Percentiles rank a stretch among this genome's conserved stretches.
Conservation (phyloP, 108 stramenopile species). For the Aurantiochytrium sp. region DNA sequence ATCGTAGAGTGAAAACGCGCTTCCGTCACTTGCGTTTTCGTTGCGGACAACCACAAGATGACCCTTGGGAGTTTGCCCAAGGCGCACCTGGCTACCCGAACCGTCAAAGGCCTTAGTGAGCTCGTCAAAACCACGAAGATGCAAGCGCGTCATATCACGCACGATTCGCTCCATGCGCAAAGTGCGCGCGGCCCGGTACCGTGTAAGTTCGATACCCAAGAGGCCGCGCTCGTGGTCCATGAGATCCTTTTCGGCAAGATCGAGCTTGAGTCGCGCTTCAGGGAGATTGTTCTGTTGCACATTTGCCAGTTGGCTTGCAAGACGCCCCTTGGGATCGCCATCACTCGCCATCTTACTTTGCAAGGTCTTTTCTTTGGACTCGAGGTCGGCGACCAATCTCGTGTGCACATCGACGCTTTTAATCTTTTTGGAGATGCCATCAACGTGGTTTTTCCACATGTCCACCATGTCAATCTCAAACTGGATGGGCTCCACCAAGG, state of each 20-base stretch:
- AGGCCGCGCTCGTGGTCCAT: background rate
- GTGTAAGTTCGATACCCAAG: background rate
- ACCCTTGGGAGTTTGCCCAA: background rate
- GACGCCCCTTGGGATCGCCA: background rate
- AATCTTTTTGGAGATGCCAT: background rate
- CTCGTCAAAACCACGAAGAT: background rate
- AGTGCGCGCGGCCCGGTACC: background rate
- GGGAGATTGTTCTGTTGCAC: background rate
- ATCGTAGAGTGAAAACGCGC: background rate
- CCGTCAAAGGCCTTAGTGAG: background rate
- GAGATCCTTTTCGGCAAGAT: background rate
- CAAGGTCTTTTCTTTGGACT: background rate
- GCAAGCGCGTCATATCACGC: background rate
- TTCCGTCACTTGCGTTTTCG: background rate
- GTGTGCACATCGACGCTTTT: background rate
- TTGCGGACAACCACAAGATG: background rate
- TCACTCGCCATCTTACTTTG: background rate
- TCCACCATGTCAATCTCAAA: background rate
- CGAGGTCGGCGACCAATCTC: background rate
- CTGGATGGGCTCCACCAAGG: background rate
- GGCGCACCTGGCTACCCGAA: background rate
- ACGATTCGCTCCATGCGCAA: background rate
- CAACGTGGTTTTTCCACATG: background rate
- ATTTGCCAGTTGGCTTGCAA: background rate
- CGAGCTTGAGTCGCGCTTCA: background rate